phyloP scores from a whole-genome alignment of 306 rosid genomes.

The Abrus precatorius region DNA sequence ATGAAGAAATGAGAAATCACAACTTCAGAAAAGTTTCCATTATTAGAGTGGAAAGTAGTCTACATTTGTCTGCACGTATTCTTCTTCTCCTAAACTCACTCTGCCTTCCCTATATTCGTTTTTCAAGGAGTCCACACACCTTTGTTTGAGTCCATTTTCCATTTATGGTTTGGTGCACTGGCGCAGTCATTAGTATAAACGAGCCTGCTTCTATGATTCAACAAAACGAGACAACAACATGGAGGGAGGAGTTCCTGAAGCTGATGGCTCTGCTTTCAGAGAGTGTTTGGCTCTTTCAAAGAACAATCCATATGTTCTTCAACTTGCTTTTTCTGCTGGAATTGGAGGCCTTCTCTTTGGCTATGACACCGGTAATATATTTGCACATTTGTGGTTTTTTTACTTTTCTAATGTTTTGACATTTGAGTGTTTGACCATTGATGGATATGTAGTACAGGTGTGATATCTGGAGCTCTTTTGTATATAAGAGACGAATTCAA shows the following conservation, averaged over 20 bases:
- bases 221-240: not conserved
- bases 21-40: not conserved
- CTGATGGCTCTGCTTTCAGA: constrained; percentile 56
- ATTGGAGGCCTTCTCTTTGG: constrained; percentile 61
- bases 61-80: not conserved
- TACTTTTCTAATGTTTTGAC: not conserved
- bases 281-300: constrained; percentile 51
- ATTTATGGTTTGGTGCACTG: no score
- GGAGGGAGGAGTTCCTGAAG: constrained; percentile 57
- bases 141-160: not conserved
- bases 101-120: not conserved
- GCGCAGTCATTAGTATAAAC: no score
- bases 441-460: constrained; percentile 46
- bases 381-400: not conserved
- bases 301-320: constrained; percentile 57
- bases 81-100: not conserved
- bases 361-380: constrained; percentile 51
- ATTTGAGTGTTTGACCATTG: not conserved
- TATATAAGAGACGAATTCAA: constrained; percentile 66
- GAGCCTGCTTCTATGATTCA: no score
- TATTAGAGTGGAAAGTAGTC: not conserved
- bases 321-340: constrained; percentile 58
- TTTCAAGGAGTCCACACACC: not conserved
- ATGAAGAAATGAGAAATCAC: no score
- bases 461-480: constrained; percentile 65